phyloP scores from a whole-genome alignment of 2,329 filamentous ascomycete species.

The Dryadomyces quercus-mongolicae region DNA sequence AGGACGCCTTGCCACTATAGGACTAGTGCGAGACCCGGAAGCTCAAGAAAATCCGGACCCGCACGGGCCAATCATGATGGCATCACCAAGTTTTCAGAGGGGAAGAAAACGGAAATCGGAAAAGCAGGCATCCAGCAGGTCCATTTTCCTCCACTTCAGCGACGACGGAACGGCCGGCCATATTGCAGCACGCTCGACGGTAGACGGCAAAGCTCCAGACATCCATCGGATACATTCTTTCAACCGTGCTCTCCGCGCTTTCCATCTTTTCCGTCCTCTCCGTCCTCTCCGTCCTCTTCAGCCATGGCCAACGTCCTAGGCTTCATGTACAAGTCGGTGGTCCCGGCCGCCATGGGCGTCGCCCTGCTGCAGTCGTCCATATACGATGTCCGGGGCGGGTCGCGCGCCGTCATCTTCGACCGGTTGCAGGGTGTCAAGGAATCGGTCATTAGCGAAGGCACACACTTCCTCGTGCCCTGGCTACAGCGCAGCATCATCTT shows the following conservation, averaged over 20 bases:
- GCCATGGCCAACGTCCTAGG: slow-evolving; percentile 47
- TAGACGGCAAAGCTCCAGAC: too few species aligned
- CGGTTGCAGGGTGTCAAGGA: slow-evolving; percentile 86
- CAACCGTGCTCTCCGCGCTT: too few species aligned
- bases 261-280: too few species aligned
- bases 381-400: slow-evolving; percentile 94
- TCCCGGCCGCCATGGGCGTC: slow-evolving; percentile 60
- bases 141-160: background rate
- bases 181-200: background rate
- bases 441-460: slow-evolving; percentile 84
- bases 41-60: slow-evolving; percentile 1
- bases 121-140: background rate
- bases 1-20: background rate
- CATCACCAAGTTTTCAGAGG: background rate
- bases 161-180: slow-evolving; percentile 2
- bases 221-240: too few species aligned
- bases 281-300: too few species aligned
- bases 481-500: slow-evolving; percentile 89
- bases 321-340: slow-evolving; percentile 52
- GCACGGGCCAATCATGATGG: background rate
- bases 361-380: slow-evolving; percentile 65
- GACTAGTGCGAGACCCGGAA: background rate
- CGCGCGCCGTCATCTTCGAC: slow-evolving; percentile 96
- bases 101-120: background rate
- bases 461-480: slow-evolving; percentile 93